phyloP scores from a whole-genome alignment of 768 basidiomycete species.

The Harrya chromipes region DNA sequence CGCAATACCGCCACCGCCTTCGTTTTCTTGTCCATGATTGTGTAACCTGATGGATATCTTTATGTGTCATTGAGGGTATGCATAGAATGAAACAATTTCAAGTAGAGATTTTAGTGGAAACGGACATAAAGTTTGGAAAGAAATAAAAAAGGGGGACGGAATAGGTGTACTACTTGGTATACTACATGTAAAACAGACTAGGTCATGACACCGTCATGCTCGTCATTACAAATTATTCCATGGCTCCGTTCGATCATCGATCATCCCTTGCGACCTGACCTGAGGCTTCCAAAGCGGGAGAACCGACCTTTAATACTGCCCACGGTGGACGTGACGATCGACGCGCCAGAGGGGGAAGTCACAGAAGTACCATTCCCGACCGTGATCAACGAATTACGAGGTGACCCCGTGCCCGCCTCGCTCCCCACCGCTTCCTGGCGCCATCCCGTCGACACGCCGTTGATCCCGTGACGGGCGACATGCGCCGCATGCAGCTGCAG shows the following conservation, averaged over 20 bases:
- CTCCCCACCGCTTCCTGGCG: slow-evolving; percentile 47
- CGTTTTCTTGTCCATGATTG: slow-evolving; percentile 11
- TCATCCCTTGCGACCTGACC: slow-evolving; percentile 41
- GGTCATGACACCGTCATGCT: neutral
- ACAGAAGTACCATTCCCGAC: slow-evolving; percentile 49
- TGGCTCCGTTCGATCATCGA: neutral
- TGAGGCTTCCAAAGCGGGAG: slow-evolving; percentile 74
- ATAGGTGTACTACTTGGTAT: neutral
- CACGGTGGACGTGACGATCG: slow-evolving; percentile 60
- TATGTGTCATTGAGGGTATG: slow-evolving; percentile 20
- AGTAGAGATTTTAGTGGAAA: slow-evolving; percentile 4
- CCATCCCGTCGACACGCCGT: slow-evolving; percentile 75
- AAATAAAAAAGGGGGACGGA: neutral
- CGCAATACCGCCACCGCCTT: slow-evolving; percentile 9
- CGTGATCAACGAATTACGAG: slow-evolving; percentile 73
- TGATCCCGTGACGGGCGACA: slow-evolving; percentile 78
- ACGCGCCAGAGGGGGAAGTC: slow-evolving; percentile 45
- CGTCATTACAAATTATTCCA: neutral
- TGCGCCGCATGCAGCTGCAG: slow-evolving; percentile 80
- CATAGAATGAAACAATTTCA: slow-evolving; percentile 10
- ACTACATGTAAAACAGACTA: slow-evolving; percentile 3
- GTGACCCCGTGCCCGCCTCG: slow-evolving; percentile 49
- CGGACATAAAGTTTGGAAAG: neutral
- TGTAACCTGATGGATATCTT: slow-evolving; percentile 18
- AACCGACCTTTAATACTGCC: slow-evolving; percentile 71